Conservation (phyloP, 805 yeast species). For the Myxozyma neotropica region DNA sequence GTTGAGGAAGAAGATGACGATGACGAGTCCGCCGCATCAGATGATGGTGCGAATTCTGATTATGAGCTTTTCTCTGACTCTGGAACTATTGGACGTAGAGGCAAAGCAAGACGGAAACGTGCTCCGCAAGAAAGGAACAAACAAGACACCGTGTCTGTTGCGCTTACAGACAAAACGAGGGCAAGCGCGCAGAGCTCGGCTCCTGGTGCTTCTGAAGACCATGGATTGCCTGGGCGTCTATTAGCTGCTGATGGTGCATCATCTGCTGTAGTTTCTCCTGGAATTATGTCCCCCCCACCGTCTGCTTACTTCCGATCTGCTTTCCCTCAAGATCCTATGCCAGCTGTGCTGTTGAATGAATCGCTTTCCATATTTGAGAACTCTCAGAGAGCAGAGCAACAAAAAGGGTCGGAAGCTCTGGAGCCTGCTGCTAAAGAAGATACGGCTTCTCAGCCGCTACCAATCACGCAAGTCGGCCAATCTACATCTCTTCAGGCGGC, state of each 20-base stretch:
- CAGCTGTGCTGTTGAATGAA: background rate
- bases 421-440: background rate
- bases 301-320: slow-evolving; percentile 12
- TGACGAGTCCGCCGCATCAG: slow-evolving; percentile 13
- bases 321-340: background rate
- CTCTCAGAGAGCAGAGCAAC: background rate
- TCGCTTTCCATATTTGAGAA: background rate
- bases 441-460: background rate
- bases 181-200: background rate
- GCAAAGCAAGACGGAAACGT: slow-evolving; percentile 6
- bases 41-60: slow-evolving; percentile 23
- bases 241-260: background rate
- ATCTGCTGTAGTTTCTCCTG: slow-evolving; percentile 3
- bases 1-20: slow-evolving; percentile 48
- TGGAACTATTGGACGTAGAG: slow-evolving; percentile 26
- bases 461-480: background rate
- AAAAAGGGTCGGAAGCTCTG: background rate
- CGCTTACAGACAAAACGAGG: background rate
- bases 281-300: slow-evolving; percentile 13
- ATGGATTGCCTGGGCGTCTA: background rate
- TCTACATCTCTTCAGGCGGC: slow-evolving; percentile 3
- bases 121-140: background rate
- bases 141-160: background rate
- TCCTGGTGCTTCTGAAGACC: background rate
- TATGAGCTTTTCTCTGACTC: slow-evolving; percentile 30